Evolutionary conservation across 1,284 basidiomycete genomes (phyloP), one percentile per base, ranked within the genome.

Genomic region (Bondarzewia mesenterica): DNA sequence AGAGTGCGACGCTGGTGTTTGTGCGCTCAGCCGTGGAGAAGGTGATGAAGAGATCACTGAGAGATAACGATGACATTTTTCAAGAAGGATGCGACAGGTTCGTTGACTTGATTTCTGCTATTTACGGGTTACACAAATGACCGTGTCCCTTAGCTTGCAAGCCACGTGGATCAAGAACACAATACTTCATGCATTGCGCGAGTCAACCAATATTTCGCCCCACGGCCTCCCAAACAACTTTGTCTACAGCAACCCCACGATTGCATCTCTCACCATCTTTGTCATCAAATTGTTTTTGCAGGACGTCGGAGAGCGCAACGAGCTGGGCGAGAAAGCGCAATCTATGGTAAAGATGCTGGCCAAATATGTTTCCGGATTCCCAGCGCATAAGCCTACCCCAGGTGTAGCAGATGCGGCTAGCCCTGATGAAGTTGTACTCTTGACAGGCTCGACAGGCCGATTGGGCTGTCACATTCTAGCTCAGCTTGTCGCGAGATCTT

Each of bases 401-500:
- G 54, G 3, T n/a, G 32, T 23, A 36, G 29, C 5, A 48, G 47
- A 23, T 44, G 44, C 6, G 10, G 14, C 23, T 8, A 32, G n/a
- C 20, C 7, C n/a, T n/a, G 32, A 7, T 36, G 57, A 57, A 15
- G 48, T 53, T 12, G 61, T 69, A 42, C 25, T 63, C 16, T 45
- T 60, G 15, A 61, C 60, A 2, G 61, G 62, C 7, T 59, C 62
- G 1, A 62, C 61, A 1, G 61, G 62, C 5, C 52, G 52, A 1
- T 52, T 61, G 25, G 59, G 61, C 10, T 54, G 54, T 20, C 55
- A 59, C 27, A 48, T 61, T 4, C 56, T 63, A 15, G 54, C 54
- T 8, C 52, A 57, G 20, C 50, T 60, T 1, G 40, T 61, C 5
- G 41, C 37, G 12, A 53, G 57, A 38, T 47, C 46, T n/a, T 38